Evolutionary conservation across 257 asterid species (phyloP).

Genomic region (Solanum dulcamara): DNA sequence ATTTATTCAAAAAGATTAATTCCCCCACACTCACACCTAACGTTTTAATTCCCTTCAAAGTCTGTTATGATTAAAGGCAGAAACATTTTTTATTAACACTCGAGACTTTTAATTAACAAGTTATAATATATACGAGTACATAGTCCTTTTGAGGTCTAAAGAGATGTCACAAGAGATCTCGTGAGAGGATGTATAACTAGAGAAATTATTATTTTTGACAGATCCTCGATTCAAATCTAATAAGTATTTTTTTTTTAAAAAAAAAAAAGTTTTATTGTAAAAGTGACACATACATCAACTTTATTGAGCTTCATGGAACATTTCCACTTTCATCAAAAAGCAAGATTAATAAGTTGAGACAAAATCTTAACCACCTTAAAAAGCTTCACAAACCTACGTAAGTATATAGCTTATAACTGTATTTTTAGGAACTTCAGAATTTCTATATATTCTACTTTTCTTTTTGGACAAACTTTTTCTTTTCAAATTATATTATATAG

Average conservation of each 20-base stretch:
- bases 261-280: not conserved
- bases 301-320: not conserved
- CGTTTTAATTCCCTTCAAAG: not conserved
- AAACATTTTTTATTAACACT: no score
- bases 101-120: no score
- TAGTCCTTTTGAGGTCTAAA: not conserved
- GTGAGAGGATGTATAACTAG: not conserved
- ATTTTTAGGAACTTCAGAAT: not conserved
- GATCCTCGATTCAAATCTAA: no score
- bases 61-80: not conserved
- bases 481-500: not conserved
- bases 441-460: slow-evolving; percentile 16
- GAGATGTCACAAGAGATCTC: not conserved
- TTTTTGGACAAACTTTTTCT: slow-evolving; percentile 6
- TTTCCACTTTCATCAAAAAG: not conserved
- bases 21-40: not conserved
- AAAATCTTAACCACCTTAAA: not conserved
- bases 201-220: not conserved
- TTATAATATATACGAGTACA: not conserved
- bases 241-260: no score
- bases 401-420: not conserved
- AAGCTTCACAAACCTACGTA: not conserved
- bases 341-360: not conserved
- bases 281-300: not conserved
- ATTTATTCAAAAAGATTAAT: not conserved